phyloP scores from a whole-genome alignment of 176 grass and related monocot species.

The Musa acuminata region DNA sequence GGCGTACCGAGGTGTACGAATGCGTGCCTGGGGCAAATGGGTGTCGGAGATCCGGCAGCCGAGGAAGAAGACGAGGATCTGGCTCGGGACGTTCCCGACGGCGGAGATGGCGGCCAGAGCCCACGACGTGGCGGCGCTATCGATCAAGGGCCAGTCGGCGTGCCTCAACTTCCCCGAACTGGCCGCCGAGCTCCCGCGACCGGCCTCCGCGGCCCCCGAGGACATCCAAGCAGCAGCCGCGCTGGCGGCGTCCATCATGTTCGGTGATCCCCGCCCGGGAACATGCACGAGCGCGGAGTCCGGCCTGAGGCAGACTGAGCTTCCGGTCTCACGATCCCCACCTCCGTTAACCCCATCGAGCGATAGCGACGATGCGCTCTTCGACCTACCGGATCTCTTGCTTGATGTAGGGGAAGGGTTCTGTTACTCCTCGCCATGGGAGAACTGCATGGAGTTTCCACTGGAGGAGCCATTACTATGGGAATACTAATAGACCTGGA shows the following conservation, averaged over 20 bases:
- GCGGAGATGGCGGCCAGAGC: slow-evolving; percentile 3
- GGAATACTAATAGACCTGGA: not conserved
- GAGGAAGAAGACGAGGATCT: slow-evolving; percentile 7
- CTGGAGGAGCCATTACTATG: not conserved
- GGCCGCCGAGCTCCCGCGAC: not conserved
- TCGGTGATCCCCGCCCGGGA: not conserved
- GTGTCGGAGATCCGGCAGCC: slow-evolving; percentile 16
- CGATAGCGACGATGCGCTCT: not conserved
- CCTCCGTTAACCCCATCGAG: not conserved
- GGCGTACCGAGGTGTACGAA: not conserved
- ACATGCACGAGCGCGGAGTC: not conserved
- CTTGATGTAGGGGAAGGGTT: not conserved
- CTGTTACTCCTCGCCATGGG: not conserved
- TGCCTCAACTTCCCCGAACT: slow-evolving; percentile 10
- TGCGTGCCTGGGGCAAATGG: slow-evolving; percentile 2
- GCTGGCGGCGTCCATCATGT: not conserved
- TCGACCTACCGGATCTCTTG: not conserved
- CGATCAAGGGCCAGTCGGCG: not conserved
- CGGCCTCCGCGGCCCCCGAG: not conserved
- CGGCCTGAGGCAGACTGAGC: not conserved
- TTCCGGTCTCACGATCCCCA: not conserved
- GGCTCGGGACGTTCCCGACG: slow-evolving; percentile 4
- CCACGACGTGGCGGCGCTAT: slow-evolving; percentile 1
- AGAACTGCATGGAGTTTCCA: not conserved
- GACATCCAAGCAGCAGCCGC: slow-evolving; percentile 1